Evolutionary conservation across 495 filamentous ascomycete species (phyloP), one percentile per base, ranked within the genome.

Genomic region (Penicillium paxilli): DNA sequence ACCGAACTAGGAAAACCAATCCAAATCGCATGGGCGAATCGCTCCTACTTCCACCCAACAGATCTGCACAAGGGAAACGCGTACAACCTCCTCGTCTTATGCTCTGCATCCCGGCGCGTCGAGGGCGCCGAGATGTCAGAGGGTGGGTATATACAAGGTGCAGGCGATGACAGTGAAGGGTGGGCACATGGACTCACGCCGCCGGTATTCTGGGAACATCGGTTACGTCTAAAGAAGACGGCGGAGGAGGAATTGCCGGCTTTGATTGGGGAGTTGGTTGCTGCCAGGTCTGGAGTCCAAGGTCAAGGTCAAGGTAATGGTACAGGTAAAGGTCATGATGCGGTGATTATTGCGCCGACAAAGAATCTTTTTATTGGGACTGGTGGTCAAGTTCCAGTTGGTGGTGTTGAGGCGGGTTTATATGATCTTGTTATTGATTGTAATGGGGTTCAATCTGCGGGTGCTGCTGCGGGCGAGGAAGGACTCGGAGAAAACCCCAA

Each of bases 91-190:
- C 80, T 87, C 0, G 76, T 97, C 0, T 78, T 96, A 10, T 93
- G 92, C 67, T 91, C 91, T 2, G 85, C 88, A 21, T 96, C 91
- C 0, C 78, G 84, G 30, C 77, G 87, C 10, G 82, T 90, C 0
- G 71, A 68, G 12, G 86, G 84, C 5, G 80, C 80, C 0, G 88
- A 91, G 62, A 77, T 84, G 49, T 84, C 82, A 24, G 81, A 82
- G 55, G 83, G 83, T 4, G 88, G 86, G 22, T 98, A 98, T 64
- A 89, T 98, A 55, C 94, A 97, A 69, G 94, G 94, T 21, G 92
- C 92, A 11, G 93, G 87, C 5, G 93, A 98, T 71, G 93, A 98
- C 63, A 89, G 86, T 17, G 93, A 98, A 71, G 86, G 84, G 33
- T 98, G 94, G 94, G 85, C 90, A 30, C 71, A 81, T 35, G 88